These are phyloP conservation scores for Globisporangium heterothallicum DNA, from an alignment of 352 stramenopile species.

Conservation along the genomic window DNA sequence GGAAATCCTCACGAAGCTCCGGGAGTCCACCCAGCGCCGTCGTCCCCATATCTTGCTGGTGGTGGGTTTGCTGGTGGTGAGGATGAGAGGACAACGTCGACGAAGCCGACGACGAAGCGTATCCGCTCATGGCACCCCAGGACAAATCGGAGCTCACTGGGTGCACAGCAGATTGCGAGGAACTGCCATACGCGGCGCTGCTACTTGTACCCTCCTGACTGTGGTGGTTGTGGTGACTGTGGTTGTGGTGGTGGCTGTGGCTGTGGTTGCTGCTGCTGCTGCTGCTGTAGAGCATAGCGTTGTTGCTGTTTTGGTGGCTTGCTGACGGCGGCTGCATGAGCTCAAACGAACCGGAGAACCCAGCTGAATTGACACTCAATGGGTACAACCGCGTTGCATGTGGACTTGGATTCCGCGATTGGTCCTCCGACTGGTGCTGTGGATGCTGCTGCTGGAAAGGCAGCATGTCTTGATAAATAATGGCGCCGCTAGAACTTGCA, in stretches of 20 bases:
- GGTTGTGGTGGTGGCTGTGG: no score
- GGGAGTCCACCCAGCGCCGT: neutral
- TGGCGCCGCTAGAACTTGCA: no score
- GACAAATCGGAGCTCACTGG: neutral
- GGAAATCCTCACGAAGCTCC: slow-evolving; percentile 3
- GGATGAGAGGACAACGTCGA: neutral
- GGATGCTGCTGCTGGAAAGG: neutral
- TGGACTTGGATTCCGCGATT: neutral
- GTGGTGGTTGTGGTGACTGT: no score
- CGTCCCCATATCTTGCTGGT: neutral
- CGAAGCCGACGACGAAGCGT: neutral
- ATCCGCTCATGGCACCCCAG: neutral
- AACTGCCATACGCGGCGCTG: neutral
- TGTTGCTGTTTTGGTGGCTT: neutral
- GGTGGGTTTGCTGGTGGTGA: neutral
- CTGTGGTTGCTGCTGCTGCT: neutral
- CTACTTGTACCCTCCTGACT: no score
- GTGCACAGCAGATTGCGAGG: neutral
- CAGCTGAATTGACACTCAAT: neutral
- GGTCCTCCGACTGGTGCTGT: neutral
- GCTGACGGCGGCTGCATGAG: neutral
- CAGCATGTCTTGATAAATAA: neutral
- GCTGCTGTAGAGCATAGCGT: no score
- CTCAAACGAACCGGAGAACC: neutral
- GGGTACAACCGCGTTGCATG: neutral